Evolutionary conservation across 192 early-diverging fungal genomes (phyloP).

Genomic region (Backusella psychrophila): DNA sequence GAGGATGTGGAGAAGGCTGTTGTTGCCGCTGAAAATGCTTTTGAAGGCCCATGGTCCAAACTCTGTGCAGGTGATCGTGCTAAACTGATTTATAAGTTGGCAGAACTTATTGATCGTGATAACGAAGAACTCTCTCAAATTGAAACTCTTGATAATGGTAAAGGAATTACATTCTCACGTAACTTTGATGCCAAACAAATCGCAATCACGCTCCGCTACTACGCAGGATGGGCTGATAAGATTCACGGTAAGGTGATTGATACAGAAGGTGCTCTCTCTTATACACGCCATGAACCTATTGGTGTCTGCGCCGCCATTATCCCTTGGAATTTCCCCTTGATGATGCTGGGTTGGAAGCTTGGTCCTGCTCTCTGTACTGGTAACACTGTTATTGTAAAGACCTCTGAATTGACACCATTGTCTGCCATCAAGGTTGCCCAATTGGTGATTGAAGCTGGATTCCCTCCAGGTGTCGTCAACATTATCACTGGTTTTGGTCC

Average conservation of each 20-base stretch:
- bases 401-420: constrained; percentile 60
- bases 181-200: constrained; percentile 55
- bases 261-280: constrained; percentile 28
- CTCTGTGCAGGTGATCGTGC: constrained; percentile 13
- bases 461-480: constrained; percentile 79
- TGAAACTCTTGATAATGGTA: constrained; percentile 62
- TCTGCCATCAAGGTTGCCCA: constrained; percentile 57
- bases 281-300: constrained; percentile 51
- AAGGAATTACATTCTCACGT: constrained; percentile 51
- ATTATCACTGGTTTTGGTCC: constrained; percentile 78
- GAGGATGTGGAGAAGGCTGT: constrained; percentile 67
- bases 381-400: constrained; percentile 69
- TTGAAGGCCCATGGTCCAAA: constrained; percentile 32
- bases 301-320: constrained; percentile 73
- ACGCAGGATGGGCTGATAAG: constrained; percentile 67
- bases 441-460: constrained; percentile 60
- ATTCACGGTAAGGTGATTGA: constrained; percentile 39
- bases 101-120: constrained; percentile 27
- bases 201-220: constrained; percentile 68
- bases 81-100: constrained; percentile 8
- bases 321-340: constrained; percentile 69
- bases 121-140: constrained; percentile 26
- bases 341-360: constrained; percentile 70
- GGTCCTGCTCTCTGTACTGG: constrained; percentile 70
- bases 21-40: constrained; percentile 46